phyloP scores from a whole-genome alignment of 2,329 filamentous ascomycete species.

The Fusarium sp. region DNA sequence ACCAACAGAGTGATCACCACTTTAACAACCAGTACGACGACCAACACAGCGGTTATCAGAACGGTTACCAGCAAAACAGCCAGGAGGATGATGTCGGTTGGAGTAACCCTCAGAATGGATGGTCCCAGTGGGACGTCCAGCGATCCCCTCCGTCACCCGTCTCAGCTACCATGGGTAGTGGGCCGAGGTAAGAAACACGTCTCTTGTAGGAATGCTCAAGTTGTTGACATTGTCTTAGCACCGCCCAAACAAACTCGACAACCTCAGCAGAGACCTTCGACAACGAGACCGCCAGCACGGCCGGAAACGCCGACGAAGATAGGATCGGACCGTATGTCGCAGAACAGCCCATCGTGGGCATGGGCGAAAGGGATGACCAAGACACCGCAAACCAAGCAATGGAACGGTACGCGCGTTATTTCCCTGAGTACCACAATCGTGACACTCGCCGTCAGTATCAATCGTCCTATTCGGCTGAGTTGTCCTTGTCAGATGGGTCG shows the following conservation, averaged over 20 bases:
- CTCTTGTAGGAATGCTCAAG: background rate
- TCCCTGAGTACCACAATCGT: background rate
- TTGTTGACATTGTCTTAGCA: slow-evolving; percentile 4
- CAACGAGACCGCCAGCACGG: background rate
- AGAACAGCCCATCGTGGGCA: background rate
- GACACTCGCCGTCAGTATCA: background rate
- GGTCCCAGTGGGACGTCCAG: too few relatives aligned
- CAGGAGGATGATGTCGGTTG: background rate
- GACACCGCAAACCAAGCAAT: background rate
- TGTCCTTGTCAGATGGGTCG: background rate
- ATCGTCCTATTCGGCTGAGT: background rate
- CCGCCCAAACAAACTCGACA: background rate
- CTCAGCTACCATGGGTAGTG: background rate
- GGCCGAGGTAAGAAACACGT: background rate
- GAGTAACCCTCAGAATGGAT: background rate
- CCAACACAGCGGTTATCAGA: background rate
- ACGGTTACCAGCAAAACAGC: background rate
- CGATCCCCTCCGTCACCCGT: too few relatives aligned
- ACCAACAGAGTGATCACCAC: background rate
- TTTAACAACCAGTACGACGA: background rate
- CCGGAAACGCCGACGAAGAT: background rate
- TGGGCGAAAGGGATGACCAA: background rate
- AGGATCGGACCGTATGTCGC: background rate
- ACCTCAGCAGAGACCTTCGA: background rate
- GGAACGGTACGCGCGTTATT: background rate